A percentile compares a stretch with the other conserved stretches of the same genome.
phyloP scores from a whole-genome alignment of 1,284 basidiomycete genomes.

The Pseudozyma sp. region DNA sequence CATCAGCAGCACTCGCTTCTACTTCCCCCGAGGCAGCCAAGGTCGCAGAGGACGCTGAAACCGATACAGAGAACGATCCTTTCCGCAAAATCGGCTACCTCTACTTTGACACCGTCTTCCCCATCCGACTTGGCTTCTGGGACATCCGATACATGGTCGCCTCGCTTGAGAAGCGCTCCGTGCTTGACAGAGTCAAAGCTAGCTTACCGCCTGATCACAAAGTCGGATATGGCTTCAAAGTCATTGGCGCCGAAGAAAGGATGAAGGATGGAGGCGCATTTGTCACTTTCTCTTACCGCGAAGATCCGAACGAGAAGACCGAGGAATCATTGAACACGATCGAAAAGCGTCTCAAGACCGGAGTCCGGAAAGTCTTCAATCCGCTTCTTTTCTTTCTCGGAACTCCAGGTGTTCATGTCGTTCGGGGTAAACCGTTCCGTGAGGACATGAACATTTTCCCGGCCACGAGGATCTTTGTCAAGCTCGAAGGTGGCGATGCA shows the following conservation, averaged over 20 bases:
- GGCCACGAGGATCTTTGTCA: conserved; percentile 49
- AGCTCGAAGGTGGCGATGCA: conserved; percentile 55
- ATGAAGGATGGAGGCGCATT: conserved; percentile 63
- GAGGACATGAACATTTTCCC: conserved; percentile 65
- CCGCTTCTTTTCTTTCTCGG: conserved; percentile 50
- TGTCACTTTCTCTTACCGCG: conserved; percentile 48
- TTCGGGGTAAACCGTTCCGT: conserved; percentile 59
- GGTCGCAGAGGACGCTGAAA: conserved; percentile 45
- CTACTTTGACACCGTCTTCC: conserved; percentile 64
- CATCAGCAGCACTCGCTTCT: conserved; percentile 41
- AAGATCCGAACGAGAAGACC: conserved; percentile 41
- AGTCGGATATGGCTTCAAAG: conserved; percentile 61
- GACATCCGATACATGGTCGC: conserved; percentile 56
- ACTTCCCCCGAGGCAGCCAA: conserved; percentile 49
- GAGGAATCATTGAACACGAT: conserved; percentile 52
- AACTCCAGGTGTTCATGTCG: conserved; percentile 58
- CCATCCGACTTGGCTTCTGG: conserved; percentile 59
- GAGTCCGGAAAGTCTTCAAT: conserved; percentile 47
- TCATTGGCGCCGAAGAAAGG: conserved; percentile 56
- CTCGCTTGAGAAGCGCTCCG: conserved; percentile 37
- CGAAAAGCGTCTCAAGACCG: conserved; percentile 48
- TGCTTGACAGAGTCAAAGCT: conserved; percentile 48
- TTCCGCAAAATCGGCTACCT: conserved; percentile 54
- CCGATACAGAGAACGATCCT: conserved; percentile 46
- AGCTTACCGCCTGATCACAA: conserved; percentile 46